Evolutionary conservation across 2,329 filamentous ascomycete genomes (phyloP).

Genomic region (Whalleya microplaca): DNA sequence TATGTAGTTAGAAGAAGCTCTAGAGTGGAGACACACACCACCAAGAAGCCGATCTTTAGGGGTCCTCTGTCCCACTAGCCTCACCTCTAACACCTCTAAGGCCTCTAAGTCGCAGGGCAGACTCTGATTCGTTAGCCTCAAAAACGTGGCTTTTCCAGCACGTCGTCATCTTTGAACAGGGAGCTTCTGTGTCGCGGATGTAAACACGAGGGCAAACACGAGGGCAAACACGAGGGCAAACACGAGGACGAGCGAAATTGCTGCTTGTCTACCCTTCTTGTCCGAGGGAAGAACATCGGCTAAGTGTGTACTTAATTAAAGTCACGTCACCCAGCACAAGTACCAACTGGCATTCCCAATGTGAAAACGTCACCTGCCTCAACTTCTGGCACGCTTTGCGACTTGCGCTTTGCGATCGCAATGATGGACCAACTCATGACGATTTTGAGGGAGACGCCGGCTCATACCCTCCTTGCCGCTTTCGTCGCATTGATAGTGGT

Average conservation of each 20-base stretch:
- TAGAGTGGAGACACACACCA: constrained; percentile 1
- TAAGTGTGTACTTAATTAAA: no score
- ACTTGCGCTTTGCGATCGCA: constrained; percentile 10
- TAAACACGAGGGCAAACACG: no score
- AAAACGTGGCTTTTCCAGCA: constrained; percentile 25
- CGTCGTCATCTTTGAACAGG: constrained; percentile 3
- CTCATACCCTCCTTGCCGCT: constrained; percentile 43
- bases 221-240: no score
- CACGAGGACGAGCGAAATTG: not conserved
- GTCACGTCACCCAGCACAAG: no score
- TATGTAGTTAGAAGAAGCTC: not conserved
- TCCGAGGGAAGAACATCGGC: not conserved
- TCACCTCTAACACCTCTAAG: no score
- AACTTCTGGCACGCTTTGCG: not conserved
- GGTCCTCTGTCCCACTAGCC: constrained; percentile 11
- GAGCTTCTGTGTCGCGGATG: no score
- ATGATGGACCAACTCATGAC: constrained; percentile 29
- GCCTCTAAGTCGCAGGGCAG: not conserved
- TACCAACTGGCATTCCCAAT: no score
- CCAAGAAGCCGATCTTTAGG: constrained; percentile 18
- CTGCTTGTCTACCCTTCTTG: not conserved
- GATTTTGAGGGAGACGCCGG: constrained; percentile 41
- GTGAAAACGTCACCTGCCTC: no score
- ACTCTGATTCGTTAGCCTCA: constrained; percentile 20
- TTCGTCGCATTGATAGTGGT: constrained; percentile 39